These are phyloP conservation scores for Inonotus hispidus DNA, from an alignment of 1,284 basidiomycete genomes.

Conservation along the genomic window DNA sequence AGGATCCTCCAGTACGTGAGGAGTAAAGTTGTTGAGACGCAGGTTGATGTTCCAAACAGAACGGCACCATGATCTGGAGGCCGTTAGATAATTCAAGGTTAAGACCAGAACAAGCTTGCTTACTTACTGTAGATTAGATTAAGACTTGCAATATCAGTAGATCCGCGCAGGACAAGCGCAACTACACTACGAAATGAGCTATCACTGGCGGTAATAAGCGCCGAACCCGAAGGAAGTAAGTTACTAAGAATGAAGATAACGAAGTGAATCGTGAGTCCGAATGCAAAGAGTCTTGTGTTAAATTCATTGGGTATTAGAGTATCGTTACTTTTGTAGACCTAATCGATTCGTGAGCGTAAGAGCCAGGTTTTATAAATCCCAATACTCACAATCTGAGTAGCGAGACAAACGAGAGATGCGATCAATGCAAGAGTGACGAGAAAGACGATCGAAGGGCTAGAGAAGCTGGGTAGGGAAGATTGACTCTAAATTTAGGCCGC, in stretches of 20 bases:
- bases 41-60: constrained; percentile 4
- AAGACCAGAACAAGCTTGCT: background rate
- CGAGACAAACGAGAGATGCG: constrained; percentile 1
- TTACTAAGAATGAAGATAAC: constrained; percentile 4
- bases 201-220: constrained; percentile 17
- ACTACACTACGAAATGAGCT: constrained; percentile 2
- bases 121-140: constrained; percentile 12
- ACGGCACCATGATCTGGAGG: constrained; percentile 7
- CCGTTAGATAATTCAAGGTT: background rate
- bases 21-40: constrained; percentile 9
- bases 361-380: background rate
- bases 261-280: constrained; percentile 16
- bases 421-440: constrained; percentile 6
- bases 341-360: constrained; percentile 6
- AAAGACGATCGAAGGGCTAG: background rate
- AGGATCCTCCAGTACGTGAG: background rate
- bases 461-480: background rate
- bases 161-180: background rate
- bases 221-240: constrained; percentile 13
- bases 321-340: constrained; percentile 22
- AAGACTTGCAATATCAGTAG: constrained; percentile 7
- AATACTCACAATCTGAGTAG: constrained; percentile 1
- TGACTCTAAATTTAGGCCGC: background rate
- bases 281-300: constrained; percentile 21
- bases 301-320: constrained; percentile 18